Base-by-base conservation (phyloP, 139 green algal genomes). In the Marvania coccoides region DNA sequence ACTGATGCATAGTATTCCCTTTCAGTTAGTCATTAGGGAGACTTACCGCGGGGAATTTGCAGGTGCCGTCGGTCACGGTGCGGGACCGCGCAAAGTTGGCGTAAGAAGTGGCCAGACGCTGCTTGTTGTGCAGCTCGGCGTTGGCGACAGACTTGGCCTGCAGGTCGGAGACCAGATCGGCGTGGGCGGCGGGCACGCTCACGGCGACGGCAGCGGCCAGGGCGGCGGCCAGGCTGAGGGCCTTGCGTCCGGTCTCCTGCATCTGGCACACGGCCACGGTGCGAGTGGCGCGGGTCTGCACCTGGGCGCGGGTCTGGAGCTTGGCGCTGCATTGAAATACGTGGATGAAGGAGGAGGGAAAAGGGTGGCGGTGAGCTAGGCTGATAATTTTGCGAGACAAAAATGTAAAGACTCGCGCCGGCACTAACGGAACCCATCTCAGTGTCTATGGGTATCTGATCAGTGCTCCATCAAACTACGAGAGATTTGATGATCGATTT, bases 91-190 rank as follows among this genome's bases (percentile, higher is more conserved):
- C 81, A 53, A 89, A 80, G 78, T 89, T 89, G 62, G 75, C 74
- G 55, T 87, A 85, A 15, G 58, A 77, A 40, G 83, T 85, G 6
- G 74, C 74, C 56, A 87, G 69, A 38, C 84, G 72, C 72, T 90
- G 83, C 83, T 86, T 90, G 83, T 90, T 68, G 69, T 90, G 82
- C 35, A 87, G 53, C 2, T 76, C 71, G 67, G 85, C 85, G 80
- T 90, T 90, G 39, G 70, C 68, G 9, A 58, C n/a, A 30, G 70
- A 80, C 76, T 83, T 85, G 33, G 73, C 79, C 47, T 83, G 72
- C 37, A 90, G 83, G 24, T 90, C 80, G 1, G 31, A 53, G 39
- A 24, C 38, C 76, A 74, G 29, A 64, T 72, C 73, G 81, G 53
- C 42, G 36, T 63, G 29, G 14, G 47, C 63, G 33, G 63, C 24